Conservation (phyloP, 768 basidiomycete species). For the Tylopilus vinaceipallidus region DNA sequence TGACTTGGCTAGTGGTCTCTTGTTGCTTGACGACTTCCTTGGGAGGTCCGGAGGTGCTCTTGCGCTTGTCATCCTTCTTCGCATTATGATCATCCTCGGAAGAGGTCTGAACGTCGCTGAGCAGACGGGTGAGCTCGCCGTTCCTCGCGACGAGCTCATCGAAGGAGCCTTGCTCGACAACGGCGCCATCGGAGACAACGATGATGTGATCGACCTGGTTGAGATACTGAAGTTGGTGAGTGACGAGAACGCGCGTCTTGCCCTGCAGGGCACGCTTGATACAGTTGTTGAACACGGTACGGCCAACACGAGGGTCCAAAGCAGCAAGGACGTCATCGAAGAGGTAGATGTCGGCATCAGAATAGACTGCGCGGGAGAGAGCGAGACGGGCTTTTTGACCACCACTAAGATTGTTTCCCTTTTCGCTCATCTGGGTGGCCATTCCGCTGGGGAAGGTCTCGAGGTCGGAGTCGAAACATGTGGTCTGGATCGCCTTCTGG, state of each 20-base stretch:
- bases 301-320: constrained; percentile 45
- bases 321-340: constrained; percentile 48
- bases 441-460: constrained; percentile 29
- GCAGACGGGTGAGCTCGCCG: constrained; percentile 27
- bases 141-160: constrained; percentile 34
- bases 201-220: constrained; percentile 43
- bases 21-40: constrained; percentile 11
- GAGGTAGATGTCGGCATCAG: constrained; percentile 40
- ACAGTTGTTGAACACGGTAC: constrained; percentile 30
- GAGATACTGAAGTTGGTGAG: constrained; percentile 32
- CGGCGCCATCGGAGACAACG: constrained; percentile 43
- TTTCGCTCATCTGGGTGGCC: constrained; percentile 47
- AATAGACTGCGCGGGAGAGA: constrained; percentile 46
- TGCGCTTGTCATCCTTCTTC: constrained; percentile 20
- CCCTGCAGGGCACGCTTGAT: constrained; percentile 21
- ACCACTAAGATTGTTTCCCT: constrained; percentile 43
- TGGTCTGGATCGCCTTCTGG: constrained; percentile 27
- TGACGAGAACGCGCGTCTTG: constrained; percentile 30
- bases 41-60: constrained; percentile 12
- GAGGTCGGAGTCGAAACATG: constrained; percentile 30
- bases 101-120: constrained; percentile 19
- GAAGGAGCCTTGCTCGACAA: constrained; percentile 46
- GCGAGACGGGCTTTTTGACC: constrained; percentile 51
- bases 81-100: constrained; percentile 6
- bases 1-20: constrained; percentile 13